Base-by-base conservation (phyloP, 805 yeast genomes). In the Kregervanrija pseudodelftensis region DNA sequence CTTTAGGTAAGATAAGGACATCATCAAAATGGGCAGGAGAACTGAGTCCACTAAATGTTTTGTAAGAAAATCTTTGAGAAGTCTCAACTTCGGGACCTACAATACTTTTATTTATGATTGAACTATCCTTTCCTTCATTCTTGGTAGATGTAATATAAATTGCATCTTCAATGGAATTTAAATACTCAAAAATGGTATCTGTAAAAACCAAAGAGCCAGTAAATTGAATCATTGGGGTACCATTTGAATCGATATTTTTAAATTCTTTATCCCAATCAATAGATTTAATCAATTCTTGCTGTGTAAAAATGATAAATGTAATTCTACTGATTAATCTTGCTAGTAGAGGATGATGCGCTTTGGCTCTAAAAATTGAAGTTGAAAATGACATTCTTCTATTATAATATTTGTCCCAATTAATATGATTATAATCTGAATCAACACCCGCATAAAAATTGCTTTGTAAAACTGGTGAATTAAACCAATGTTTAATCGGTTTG, bases 401-500 rank as follows among this genome's bases (percentile, higher is more conserved):
- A 51, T 52, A 63, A 30, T 58, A 49, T 34, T 54, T 50, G 16
- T 49, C 54, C 67, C 67, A 63, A 43, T 54, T 50, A 13, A 45
- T 43, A 16, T 58, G 54, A 42, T 63, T 63, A 41, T 50, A 56
- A 43, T 63, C 66, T 1, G 59, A 41, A 32, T 51, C 54, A 33
- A 63, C 49, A 17, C 66, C 53, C 3, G 46, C 34, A 49, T 51
- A 50, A 45, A 50, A 15, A 52, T 47, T 46, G 36, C 54, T 49
- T 14, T 41, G 34, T 5, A 50, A 8, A 36, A 44, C 45, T 4
- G 36, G 12, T 8, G 58, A 50, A 16, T 49, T 48, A 44, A 51
- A 55, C 67, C 67, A 63, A 42, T 38, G 51, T 40, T 53, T 57
- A 13, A 63, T 43, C 7, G 81, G 81, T 47, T 72, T 79, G 46